phyloP scores from a whole-genome alignment of 257 asterid species.

The Solanum pinnatisectum region DNA sequence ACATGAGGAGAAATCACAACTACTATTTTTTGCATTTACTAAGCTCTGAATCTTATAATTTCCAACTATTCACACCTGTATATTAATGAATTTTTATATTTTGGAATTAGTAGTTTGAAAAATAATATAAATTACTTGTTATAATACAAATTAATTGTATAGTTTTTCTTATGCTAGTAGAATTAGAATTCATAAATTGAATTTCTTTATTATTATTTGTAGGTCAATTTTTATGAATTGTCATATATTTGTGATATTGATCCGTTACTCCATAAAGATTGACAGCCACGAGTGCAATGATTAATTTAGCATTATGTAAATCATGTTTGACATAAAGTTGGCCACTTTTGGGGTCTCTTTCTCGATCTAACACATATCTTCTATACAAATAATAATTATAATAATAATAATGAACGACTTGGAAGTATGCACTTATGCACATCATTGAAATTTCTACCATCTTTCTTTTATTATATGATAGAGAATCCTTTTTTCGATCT shows the following conservation, averaged over 20 bases:
- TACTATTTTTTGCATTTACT: neutral
- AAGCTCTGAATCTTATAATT: neutral
- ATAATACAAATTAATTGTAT: no score
- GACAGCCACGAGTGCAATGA: conserved; percentile 1
- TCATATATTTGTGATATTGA: neutral
- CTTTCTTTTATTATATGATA: neutral
- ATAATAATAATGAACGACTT: neutral
- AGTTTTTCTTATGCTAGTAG: neutral
- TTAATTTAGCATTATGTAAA: neutral
- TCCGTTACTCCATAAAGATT: neutral
- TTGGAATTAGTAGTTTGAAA: no score
- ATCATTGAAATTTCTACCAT: neutral
- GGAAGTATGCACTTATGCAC: neutral
- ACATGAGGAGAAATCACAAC: neutral
- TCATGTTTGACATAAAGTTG: neutral
- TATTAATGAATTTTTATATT: no score
- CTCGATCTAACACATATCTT: neutral
- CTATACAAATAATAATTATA: neutral
- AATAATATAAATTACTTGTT: neutral
- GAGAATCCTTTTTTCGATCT: neutral
- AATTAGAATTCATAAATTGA: neutral
- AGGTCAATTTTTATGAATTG: neutral
- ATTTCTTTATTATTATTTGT: neutral
- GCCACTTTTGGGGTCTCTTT: neutral
- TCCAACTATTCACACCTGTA: neutral